phyloP scores from a whole-genome alignment of 371 early-diverging fungal species.

The Mucor mucedo region DNA sequence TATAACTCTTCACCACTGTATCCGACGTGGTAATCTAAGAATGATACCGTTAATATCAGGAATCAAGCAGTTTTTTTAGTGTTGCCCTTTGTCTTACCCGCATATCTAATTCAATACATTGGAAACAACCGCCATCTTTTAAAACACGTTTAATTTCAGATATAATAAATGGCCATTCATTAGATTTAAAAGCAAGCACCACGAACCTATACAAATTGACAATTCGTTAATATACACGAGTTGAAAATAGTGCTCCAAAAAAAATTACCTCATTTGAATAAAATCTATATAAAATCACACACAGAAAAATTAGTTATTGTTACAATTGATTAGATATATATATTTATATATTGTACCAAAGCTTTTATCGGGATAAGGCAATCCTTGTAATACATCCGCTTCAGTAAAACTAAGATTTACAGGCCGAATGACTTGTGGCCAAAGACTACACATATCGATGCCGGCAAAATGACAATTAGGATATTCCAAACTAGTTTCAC shows the following conservation, averaged over 20 bases:
- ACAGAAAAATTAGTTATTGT: neutral
- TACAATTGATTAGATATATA: no score
- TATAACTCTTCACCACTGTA: conserved; percentile 13
- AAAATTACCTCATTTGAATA: conserved; percentile 35
- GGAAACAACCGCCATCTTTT: conserved; percentile 43
- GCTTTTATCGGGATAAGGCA: conserved; percentile 44
- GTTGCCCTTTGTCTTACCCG: conserved; percentile 18
- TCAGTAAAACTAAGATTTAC: conserved; percentile 36
- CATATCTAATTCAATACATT: conserved; percentile 46
- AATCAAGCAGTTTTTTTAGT: neutral
- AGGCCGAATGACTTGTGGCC: conserved; percentile 50
- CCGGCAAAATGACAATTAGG: conserved; percentile 44
- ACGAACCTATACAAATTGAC: conserved; percentile 26
- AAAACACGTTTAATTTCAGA: conserved; percentile 42
- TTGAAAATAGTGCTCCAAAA: no score
- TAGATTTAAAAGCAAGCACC: conserved; percentile 37
- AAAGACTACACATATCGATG: conserved; percentile 45
- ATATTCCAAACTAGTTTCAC: conserved; percentile 48
- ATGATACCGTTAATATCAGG: neutral
- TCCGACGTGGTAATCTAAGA: conserved; percentile 24
- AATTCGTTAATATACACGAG: no score
- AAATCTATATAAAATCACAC: conserved; percentile 31
- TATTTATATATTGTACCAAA: conserved; percentile 31
- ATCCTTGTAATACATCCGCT: conserved; percentile 38
- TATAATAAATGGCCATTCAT: conserved; percentile 42